A percentile compares a stretch with the other conserved stretches of the same genome.
These are phyloP conservation scores for California macrophylla DNA, from an alignment of 441 rosid species.

Conservation along the genomic window DNA sequence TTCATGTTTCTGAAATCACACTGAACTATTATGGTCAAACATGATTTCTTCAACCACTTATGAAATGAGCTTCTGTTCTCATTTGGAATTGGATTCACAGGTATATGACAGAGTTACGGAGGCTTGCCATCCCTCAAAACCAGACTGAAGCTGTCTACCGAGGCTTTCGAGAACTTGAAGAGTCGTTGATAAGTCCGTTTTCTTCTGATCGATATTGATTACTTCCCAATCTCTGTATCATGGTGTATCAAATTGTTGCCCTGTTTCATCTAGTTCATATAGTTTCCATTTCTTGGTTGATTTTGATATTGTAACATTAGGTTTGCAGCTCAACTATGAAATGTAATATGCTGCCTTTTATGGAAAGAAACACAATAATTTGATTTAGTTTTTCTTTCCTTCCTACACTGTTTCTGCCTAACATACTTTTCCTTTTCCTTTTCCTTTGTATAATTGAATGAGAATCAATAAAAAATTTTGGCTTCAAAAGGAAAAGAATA, in stretches of 20 bases:
- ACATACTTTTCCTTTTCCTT: too few relatives aligned
- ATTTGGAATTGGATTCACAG: conserved; percentile 29
- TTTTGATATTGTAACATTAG: background rate
- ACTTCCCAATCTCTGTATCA: conserved; percentile 12
- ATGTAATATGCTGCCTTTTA: background rate
- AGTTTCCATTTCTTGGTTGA: background rate
- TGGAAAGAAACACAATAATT: background rate
- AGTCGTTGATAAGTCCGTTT: conserved; percentile 58
- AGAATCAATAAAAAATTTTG: too few relatives aligned
- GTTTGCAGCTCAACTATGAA: background rate
- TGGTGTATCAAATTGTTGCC: conserved; percentile 22
- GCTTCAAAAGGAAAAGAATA: too few relatives aligned
- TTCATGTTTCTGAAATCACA: background rate
- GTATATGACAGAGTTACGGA: conserved; percentile 86
- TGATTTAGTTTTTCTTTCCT: too few relatives aligned
- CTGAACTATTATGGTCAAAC: background rate
- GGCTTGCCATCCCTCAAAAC: conserved; percentile 72
- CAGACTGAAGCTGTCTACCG: conserved; percentile 63
- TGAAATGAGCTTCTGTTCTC: background rate
- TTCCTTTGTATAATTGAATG: too few relatives aligned
- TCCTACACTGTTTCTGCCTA: too few relatives aligned
- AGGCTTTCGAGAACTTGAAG: conserved; percentile 83
- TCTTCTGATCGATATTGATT: conserved; percentile 40
- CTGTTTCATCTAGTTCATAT: background rate
- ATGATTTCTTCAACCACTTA: background rate